A percentile compares a stretch with the other conserved stretches of the same genome.
These are phyloP conservation scores for Globisporangium cylindrosporum DNA, from an alignment of 352 stramenopile genomes.

Conservation along the genomic window DNA sequence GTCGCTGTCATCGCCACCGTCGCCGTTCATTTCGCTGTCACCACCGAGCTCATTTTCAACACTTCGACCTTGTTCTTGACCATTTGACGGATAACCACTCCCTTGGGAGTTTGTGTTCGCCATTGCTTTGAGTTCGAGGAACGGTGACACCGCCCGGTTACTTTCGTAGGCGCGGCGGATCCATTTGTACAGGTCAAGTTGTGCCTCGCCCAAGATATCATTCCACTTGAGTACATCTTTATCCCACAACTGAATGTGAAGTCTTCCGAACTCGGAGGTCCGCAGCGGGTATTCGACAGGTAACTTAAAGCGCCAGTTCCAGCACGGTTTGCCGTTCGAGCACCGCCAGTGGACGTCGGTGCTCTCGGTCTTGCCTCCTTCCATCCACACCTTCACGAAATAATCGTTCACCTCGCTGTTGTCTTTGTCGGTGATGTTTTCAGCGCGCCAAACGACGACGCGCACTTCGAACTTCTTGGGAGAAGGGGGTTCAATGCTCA, in stretches of 20 bases:
- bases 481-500: conserved; percentile 63
- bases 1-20: background rate
- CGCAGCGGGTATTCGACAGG: conserved; percentile 77
- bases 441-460: conserved; percentile 87
- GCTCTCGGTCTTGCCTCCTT: conserved; percentile 46
- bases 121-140: conserved; percentile 55
- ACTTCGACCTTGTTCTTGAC: background rate
- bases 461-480: conserved; percentile 84
- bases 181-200: conserved; percentile 86
- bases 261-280: conserved; percentile 74
- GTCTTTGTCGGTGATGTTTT: conserved; percentile 74
- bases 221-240: conserved; percentile 93
- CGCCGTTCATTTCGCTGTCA: background rate
- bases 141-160: conserved; percentile 55
- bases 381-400: conserved; percentile 91
- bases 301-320: conserved; percentile 92
- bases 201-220: conserved; percentile 84
- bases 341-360: conserved; percentile 93
- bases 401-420: conserved; percentile 89
- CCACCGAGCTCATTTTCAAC: background rate
- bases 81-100: background rate
- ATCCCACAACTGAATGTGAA: conserved; percentile 92
- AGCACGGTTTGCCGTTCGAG: conserved; percentile 87
- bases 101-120: background rate
- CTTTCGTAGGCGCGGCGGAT: conserved; percentile 60